These are phyloP conservation scores for Yamagishiella unicocca DNA, from an alignment of 139 green algal species.

Conservation along the genomic window DNA sequence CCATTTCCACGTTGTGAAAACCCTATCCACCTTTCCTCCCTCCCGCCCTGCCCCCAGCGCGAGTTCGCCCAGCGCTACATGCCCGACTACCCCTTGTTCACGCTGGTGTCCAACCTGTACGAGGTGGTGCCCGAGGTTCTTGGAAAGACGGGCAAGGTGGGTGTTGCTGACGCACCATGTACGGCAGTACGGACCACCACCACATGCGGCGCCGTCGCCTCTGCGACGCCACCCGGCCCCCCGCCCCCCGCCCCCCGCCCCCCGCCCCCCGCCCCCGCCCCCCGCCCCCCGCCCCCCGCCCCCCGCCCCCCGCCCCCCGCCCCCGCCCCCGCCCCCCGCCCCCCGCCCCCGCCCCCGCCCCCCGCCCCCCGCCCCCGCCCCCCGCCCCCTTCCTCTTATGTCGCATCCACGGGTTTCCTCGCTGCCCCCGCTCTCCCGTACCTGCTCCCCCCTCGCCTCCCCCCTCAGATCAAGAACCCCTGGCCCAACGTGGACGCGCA, in stretches of 20 bases:
- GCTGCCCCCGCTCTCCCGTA: neutral
- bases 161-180: no score
- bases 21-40: neutral
- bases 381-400: no score
- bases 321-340: neutral
- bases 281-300: no score
- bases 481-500: conserved; percentile 99
- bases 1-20: no score
- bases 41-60: conserved; percentile 67
- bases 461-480: conserved; percentile 90
- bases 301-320: no score
- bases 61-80: conserved; percentile 96
- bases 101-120: conserved; percentile 90
- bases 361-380: neutral
- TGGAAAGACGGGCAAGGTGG: conserved; percentile 91
- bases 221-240: no score
- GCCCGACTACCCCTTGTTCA: conserved; percentile 94
- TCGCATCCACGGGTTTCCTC: no score
- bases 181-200: no score
- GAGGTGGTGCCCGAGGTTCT: conserved; percentile 96
- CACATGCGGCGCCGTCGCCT: no score
- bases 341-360: neutral
- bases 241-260: no score
- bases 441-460: neutral
- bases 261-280: no score